Evolutionary conservation across 805 yeast genomes (phyloP), one percentile per base, ranked within the genome.

Genomic region (Candida anglica): DNA sequence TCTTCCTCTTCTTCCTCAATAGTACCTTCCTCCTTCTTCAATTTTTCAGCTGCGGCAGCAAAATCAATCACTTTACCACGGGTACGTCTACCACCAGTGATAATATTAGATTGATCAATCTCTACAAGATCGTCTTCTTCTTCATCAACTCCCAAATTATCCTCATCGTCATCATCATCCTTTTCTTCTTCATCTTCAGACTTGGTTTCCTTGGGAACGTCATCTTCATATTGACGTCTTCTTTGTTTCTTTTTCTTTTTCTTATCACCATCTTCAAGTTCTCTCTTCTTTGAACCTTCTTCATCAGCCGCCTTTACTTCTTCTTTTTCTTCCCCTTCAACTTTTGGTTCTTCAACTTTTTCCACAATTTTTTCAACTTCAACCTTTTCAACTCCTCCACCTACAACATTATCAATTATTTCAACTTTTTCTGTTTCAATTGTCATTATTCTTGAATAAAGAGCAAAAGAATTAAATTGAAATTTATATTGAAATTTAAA

Each of bases 21-120:
- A 8, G 47, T 58, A 14, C 60, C 62, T 26, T 64, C 66, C 38
- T 76, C 81, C 32, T 62, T 63, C 34, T 74, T 78, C 48, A 86
- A 60, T 52, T 84, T 75, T 45, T 77, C 83, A 15, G 87, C 85
- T 11, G 94, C 87, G 60, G 85, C 81, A 37, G 77, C 69, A 58
- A 83, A 88, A 60, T 88, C 96, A 47, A 89, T 82, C 14, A 81
- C 83, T 52, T 80, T 83, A 11, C 96, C 95, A 46, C 97, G 76
- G 6, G 96, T 88, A 68, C 96, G 84, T 61, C 95, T 73, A 10
- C 94, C 93, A 13, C 77, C 63, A n/a, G 82, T 71, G 44, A 87
- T 87, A 54, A 88, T 87, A 60, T 88, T 89, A 25, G 87, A 66
- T 25, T 82, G 69, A 52, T 86, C 95, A 45, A 88, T 85, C 59